Base-by-base conservation (phyloP, 2,329 filamentous ascomycete genomes). In the Sphaceloma murrayae region DNA sequence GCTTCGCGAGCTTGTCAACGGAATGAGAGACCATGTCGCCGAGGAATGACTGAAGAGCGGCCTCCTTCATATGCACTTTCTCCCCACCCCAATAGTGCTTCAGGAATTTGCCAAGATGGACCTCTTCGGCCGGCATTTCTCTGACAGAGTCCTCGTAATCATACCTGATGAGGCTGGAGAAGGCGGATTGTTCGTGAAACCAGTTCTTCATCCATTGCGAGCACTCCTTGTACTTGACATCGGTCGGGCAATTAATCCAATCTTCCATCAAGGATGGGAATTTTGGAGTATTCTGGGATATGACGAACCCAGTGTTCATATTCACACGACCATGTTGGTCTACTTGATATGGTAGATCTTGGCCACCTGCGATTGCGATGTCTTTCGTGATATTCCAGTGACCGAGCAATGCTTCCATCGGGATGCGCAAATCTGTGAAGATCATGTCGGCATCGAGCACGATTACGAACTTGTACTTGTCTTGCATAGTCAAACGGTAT, bases 371-470 rank as follows among this genome's bases (percentile, higher is more conserved):
- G 45, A 69, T 54, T 9, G 68, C 59, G 0, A 64, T 69, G 2
- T 61, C 51, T 0, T 55, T 48, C 6, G 54, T 58, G 36, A 69
- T 57, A 40, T 63, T 59, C 68, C 68, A 71, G 32, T 64, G 59
- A 51, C 67, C 68, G 52, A 72, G 60, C 6, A 71, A 59, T 63
- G 66, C 70, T 54, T 71, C 68, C 9, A 69, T 47, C 2, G 67
- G 67, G 1, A 72, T 51, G 24, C 68, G 59, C 1, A 63, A 58
- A 45, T 69, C 58, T 1, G 59, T 56, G 43, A 70, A 59, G 5
- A 63, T 59, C n/a, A 61, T 64, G 47, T 71, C 68, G 17, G 66
- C 62, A 50, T 71, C 68, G 39, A 70, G 52, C 31, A 66, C 64
- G 32, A 71, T 55, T 14, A 70, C 63, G 5, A 67, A 62, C 3